Base-by-base conservation (phyloP, 106 monocot genomes). In the Narthecium ossifragum region DNA sequence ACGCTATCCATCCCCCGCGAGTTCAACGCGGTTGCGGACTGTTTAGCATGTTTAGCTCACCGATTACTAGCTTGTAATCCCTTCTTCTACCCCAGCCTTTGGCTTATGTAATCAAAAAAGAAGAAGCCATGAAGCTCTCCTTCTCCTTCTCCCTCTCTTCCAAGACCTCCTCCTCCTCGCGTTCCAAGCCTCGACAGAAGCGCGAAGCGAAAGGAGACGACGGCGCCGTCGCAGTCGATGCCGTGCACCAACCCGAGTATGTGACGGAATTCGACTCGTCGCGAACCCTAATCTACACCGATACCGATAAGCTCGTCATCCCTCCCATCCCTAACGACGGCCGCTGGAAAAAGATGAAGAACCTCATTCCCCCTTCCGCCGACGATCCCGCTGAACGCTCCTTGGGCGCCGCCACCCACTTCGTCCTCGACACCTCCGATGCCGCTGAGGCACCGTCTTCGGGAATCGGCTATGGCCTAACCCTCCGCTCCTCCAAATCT, bases 121-220 rank as follows among this genome's bases (percentile, higher is more conserved):
- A n/a, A n/a, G n/a, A n/a, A n/a, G n/a, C n/a, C n/a, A n/a, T 78
- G 85, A 90, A 88, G 83, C 75, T 94, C 40, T 94, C 86, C 64
- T 86, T 96, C 32, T 96, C 86, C 63, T 86, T 96, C 78, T 78
- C 86, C 46, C 27, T 84, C 49, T 40, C 78, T 46, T 73, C 84
- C 20, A 80, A 70, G 26, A 20, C 71, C 46, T 51, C 60, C 34
- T 94, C 77, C 26, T 32, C 61, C 34, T 76, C 52, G 41, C 32
- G 27, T 49, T 34, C 33, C 56, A 63, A 53, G 33, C 61, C 57
- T 26, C 29, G 67, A 5, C 31, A n/a, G n/a, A n/a, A n/a, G n/a
- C n/a, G n/a, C n/a, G n/a, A n/a, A n/a, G n/a, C n/a, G n/a, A n/a
- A n/a, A 63, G 5, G 37, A 29, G 51, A 51, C n/a, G 50, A 53